Evolutionary conservation across 495 filamentous ascomycete genomes (phyloP).

Genomic region (Trichodelitschia bisporula): DNA sequence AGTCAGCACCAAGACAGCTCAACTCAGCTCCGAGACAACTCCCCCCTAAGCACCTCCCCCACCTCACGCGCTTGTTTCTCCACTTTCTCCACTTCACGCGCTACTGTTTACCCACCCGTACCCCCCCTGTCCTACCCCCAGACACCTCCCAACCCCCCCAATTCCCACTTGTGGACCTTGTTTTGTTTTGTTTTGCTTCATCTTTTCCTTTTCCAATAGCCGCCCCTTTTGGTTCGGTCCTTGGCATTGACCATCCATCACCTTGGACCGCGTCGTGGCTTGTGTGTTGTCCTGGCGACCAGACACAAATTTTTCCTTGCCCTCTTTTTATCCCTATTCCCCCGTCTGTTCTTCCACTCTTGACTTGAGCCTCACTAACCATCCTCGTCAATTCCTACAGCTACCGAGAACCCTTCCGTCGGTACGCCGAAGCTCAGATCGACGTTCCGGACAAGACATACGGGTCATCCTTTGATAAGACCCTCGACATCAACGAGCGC

Average conservation of each 20-base stretch:
- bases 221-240: neutral
- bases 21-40: too few relatives aligned
- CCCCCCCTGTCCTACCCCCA: too few relatives aligned
- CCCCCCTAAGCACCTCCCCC: too few relatives aligned
- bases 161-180: too few relatives aligned
- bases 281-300: conserved; percentile 8
- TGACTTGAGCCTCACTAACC: conserved; percentile 1
- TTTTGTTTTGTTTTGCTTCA: too few relatives aligned
- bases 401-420: conserved; percentile 26
- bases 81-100: too few relatives aligned
- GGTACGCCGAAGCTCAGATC: conserved; percentile 32
- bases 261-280: neutral
- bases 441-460: conserved; percentile 34
- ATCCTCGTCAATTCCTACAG: conserved; percentile 23
- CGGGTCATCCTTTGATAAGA: too few relatives aligned
- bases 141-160: too few relatives aligned
- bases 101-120: too few relatives aligned
- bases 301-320: neutral
- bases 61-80: too few relatives aligned
- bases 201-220: too few relatives aligned
- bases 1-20: too few relatives aligned
- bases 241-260: neutral
- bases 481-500: conserved; percentile 69
- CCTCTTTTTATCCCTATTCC: conserved; percentile 1
- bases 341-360: conserved; percentile 1